Percentiles rank a stretch among this genome's conserved stretches.
phyloP scores from a whole-genome alignment of 169 alveolate species.

The Plasmodium reichenowi region DNA sequence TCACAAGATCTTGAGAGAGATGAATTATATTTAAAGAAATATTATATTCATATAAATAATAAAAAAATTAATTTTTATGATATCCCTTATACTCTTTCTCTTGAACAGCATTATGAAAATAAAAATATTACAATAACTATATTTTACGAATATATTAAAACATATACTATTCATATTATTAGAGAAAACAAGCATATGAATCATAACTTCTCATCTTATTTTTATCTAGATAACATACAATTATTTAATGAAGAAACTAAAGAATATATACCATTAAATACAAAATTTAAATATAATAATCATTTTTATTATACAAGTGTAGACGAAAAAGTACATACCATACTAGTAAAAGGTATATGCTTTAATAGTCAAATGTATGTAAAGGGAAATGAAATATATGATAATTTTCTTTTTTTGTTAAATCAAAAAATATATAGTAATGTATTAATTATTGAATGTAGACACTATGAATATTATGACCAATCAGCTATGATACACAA shows the following conservation, averaged over 20 bases:
- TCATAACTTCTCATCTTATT: not conserved
- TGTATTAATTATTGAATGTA: constrained; percentile 37
- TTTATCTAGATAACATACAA: constrained; percentile 19
- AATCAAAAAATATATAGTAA: constrained; percentile 20
- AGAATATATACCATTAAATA: constrained; percentile 4
- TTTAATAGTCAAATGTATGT: constrained; percentile 27
- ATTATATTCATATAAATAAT: constrained; percentile 32
- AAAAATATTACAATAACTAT: constrained; percentile 16
- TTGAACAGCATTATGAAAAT: not conserved
- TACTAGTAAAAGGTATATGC: constrained; percentile 19
- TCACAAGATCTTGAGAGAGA: constrained; percentile 1
- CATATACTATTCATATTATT: constrained; percentile 22
- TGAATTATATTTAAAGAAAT: constrained; percentile 21
- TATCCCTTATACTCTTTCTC: constrained; percentile 22
- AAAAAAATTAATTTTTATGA: constrained; percentile 26
- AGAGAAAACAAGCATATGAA: not conserved
- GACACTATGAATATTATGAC: constrained; percentile 1
- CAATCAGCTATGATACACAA: not conserved
- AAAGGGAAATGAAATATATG: constrained; percentile 9
- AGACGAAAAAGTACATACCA: constrained; percentile 4
- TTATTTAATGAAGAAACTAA: not conserved
- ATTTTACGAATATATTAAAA: constrained; percentile 11
- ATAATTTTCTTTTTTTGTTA: constrained; percentile 8
- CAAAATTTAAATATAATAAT: constrained; percentile 16
- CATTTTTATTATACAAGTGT: constrained; percentile 18